Evolutionary conservation across 2,329 filamentous ascomycete genomes (phyloP).

Genomic region (Graphilbum fragrans): DNA sequence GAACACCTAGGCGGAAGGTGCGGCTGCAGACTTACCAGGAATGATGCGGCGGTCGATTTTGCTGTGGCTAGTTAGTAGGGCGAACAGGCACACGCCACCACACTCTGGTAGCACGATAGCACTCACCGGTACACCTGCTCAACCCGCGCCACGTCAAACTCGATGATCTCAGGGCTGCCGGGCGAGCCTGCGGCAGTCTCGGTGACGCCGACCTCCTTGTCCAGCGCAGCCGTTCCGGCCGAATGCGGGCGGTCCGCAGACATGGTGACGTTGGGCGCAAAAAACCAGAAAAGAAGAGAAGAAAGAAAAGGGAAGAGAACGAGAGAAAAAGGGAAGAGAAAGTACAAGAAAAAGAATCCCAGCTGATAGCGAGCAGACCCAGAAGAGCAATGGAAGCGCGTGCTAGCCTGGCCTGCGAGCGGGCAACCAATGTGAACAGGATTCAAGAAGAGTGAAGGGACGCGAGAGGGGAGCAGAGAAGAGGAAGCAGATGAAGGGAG

Average conservation of each 20-base stretch:
- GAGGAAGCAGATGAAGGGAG: too few relatives aligned
- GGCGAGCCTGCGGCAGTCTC: background rate
- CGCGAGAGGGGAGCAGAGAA: too few relatives aligned
- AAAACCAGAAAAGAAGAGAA: background rate
- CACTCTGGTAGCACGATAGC: background rate
- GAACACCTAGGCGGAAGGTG: too few relatives aligned
- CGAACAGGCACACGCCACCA: background rate
- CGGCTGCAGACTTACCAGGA: slow-evolving; percentile 38
- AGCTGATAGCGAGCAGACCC: too few relatives aligned
- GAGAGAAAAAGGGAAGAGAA: background rate
- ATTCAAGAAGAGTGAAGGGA: too few relatives aligned
- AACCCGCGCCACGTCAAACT: slow-evolving; percentile 38
- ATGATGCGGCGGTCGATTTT: slow-evolving; percentile 49
- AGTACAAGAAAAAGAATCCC: slow-evolving; percentile 30
- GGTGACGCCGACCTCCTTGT: background rate
- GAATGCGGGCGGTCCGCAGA: too few relatives aligned
- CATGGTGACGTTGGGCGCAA: too few relatives aligned
- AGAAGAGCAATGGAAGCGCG: slow-evolving; percentile 41
- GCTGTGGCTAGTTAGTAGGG: slow-evolving; percentile 9
- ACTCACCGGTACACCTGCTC: slow-evolving; percentile 39
- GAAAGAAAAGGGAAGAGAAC: slow-evolving; percentile 26
- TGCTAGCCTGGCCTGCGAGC: slow-evolving; percentile 26
- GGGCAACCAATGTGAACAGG: background rate
- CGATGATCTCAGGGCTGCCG: slow-evolving; percentile 10
- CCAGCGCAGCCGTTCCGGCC: background rate